These are phyloP conservation scores for Sporothrix humicola DNA, from an alignment of 2,329 filamentous ascomycete genomes.

Conservation along the genomic window DNA sequence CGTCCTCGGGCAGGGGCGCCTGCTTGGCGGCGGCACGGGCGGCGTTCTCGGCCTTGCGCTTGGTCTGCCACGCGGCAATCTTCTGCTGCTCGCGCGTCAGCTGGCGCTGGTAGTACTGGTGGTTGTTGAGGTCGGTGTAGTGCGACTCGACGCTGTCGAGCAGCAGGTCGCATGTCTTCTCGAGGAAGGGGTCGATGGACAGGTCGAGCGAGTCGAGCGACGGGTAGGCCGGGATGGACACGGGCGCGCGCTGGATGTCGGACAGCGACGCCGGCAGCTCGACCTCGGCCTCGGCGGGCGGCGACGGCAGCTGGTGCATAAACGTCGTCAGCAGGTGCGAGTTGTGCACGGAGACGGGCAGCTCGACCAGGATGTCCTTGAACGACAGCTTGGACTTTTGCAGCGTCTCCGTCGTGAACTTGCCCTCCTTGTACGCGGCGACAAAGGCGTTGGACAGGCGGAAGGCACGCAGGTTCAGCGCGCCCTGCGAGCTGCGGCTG, in stretches of 20 bases:
- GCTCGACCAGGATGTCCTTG: constrained; percentile 90
- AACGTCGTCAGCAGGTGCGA: constrained; percentile 95
- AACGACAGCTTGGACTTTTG: constrained; percentile 94
- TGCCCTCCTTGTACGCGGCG: constrained; percentile 91
- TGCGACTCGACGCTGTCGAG: constrained; percentile 97
- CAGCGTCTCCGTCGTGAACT: constrained; percentile 96
- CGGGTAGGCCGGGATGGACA: constrained; percentile 73
- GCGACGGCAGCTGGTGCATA: constrained; percentile 84
- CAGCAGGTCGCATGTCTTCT: constrained; percentile 96
- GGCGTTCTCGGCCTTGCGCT: constrained; percentile 95
- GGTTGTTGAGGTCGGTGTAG: constrained; percentile 99
- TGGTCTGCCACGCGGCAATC: constrained; percentile 94
- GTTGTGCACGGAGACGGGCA: constrained; percentile 91
- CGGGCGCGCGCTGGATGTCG: constrained; percentile 72
- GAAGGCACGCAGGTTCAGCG: constrained; percentile 88
- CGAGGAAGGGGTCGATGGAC: constrained; percentile 94
- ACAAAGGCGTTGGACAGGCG: constrained; percentile 87
- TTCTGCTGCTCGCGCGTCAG: constrained; percentile 93
- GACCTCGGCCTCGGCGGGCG: constrained; percentile 67
- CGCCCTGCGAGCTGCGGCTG: constrained; percentile 90
- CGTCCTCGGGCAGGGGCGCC: constrained; percentile 86
- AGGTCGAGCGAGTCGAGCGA: constrained; percentile 91
- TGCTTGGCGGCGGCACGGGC: constrained; percentile 86
- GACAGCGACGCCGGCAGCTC: constrained; percentile 79
- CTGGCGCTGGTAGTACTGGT: constrained; percentile 93